These are phyloP conservation scores for Scedosporium boydii DNA, from an alignment of 2,329 filamentous ascomycete species.

Conservation along the genomic window DNA sequence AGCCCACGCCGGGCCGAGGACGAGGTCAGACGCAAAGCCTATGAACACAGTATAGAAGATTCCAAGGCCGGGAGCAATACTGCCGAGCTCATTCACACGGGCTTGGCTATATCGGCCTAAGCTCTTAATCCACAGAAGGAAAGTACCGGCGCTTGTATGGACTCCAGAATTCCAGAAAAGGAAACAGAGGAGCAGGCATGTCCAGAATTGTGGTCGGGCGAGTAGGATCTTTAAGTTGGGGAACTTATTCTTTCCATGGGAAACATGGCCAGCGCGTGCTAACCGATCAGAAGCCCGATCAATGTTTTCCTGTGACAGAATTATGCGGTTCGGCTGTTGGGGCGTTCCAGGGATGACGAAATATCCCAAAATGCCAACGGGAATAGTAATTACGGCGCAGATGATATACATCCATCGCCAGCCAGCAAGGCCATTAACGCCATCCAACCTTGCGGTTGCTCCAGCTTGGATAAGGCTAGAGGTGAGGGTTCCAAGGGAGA, in stretches of 20 bases:
- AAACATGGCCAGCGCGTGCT: slow-evolving; percentile 29
- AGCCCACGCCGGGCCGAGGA: slow-evolving; percentile 42
- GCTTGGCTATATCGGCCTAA: slow-evolving; percentile 34
- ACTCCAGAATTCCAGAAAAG: slow-evolving; percentile 47
- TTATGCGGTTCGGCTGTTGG: slow-evolving; percentile 35
- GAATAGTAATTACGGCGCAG: slow-evolving; percentile 43
- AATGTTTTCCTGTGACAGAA: slow-evolving; percentile 37
- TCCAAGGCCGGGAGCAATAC: slow-evolving; percentile 42
- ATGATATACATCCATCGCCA: slow-evolving; percentile 51
- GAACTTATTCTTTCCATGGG: slow-evolving; percentile 24
- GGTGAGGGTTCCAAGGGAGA: slow-evolving; percentile 41
- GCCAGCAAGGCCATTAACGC: slow-evolving; percentile 33
- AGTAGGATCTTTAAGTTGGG: slow-evolving; percentile 22
- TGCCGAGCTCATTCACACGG: slow-evolving; percentile 40
- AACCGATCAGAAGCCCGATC: slow-evolving; percentile 34
- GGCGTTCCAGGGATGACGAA: slow-evolving; percentile 38
- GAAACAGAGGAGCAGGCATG: slow-evolving; percentile 37
- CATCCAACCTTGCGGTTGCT: slow-evolving; percentile 28
- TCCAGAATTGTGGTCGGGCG: slow-evolving; percentile 37
- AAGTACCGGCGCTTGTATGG: slow-evolving; percentile 36
- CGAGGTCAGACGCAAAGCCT: slow-evolving; percentile 44
- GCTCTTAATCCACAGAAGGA: slow-evolving; percentile 49
- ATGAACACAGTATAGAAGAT: slow-evolving; percentile 46
- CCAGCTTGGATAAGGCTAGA: slow-evolving; percentile 39
- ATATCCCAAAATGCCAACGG: slow-evolving; percentile 38